These are phyloP conservation scores for Diaporthe australafricana DNA, from an alignment of 2,329 filamentous ascomycete genomes.

Conservation along the genomic window DNA sequence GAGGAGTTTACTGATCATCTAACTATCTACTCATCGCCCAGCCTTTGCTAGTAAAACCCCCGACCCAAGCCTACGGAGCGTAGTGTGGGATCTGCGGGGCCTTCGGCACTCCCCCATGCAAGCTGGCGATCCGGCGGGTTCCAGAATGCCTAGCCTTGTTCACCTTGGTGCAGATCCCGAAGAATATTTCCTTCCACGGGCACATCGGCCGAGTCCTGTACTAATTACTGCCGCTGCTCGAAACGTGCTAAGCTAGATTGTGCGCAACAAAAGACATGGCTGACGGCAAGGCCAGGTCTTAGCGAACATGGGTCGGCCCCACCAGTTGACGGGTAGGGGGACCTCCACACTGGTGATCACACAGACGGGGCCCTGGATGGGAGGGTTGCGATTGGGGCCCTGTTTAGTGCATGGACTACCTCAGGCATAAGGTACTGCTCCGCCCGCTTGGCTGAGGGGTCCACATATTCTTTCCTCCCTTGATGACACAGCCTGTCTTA, in stretches of 20 bases:
- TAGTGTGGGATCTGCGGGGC: not conserved
- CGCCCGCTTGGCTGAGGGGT: constrained; percentile 1
- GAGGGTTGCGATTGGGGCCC: constrained; percentile 22
- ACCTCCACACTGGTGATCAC: constrained; percentile 17
- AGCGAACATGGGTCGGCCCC: not conserved
- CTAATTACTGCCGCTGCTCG: not conserved
- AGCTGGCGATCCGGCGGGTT: constrained; percentile 23
- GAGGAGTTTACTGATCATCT: not conserved
- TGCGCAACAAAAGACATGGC: not conserved
- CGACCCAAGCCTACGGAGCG: not conserved
- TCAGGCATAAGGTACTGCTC: constrained; percentile 12
- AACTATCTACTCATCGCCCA: not conserved
- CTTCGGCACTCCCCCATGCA: constrained; percentile 15
- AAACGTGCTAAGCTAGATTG: constrained; percentile 3
- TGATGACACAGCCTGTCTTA: constrained; percentile 3
- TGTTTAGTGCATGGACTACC: constrained; percentile 9
- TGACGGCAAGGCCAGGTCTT: not conserved
- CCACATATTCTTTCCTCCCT: not conserved
- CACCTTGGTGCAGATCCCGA: not conserved
- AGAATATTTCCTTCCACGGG: constrained; percentile 3
- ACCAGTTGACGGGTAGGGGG: not conserved
- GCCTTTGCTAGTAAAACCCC: not conserved
- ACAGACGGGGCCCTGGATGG: not conserved
- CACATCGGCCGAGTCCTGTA: not conserved
- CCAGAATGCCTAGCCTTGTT: not conserved